Evolutionary conservation across 495 filamentous ascomycete species (phyloP).

Genomic region (Tuber brumale): DNA sequence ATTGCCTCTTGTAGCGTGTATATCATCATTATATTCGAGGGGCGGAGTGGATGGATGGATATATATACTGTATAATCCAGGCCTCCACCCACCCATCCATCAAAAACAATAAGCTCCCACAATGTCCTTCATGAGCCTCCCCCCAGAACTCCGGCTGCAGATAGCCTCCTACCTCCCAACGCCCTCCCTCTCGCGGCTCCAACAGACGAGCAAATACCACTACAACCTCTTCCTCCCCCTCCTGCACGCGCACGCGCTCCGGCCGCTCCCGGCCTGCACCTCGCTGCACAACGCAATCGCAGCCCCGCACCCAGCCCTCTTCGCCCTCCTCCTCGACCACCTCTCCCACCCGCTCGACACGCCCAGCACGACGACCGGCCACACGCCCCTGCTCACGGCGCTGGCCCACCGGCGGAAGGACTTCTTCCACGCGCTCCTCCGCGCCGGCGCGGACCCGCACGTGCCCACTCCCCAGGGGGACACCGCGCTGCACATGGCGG

Average conservation of each 20-base stretch:
- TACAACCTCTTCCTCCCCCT: background rate
- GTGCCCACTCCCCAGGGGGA: background rate
- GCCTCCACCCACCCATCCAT: background rate
- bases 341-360: background rate
- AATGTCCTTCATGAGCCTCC: slow-evolving; percentile 5
- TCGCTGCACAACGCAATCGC: background rate
- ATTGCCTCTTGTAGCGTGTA: too few relatives aligned
- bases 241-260: background rate
- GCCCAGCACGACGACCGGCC: background rate
- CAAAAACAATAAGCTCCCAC: background rate
- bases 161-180: slow-evolving; percentile 6
- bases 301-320: background rate
- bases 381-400: background rate
- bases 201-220: background rate
- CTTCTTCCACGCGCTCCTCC: background rate
- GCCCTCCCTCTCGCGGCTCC: background rate
- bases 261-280: background rate
- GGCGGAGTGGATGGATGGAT: too few relatives aligned
- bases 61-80: too few relatives aligned
- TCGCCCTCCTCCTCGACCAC: background rate
- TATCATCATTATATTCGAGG: too few relatives aligned
- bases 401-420: background rate
- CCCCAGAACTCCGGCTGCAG: background rate
- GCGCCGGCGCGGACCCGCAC: background rate
- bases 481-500: background rate